Conservation (phyloP, 2,329 filamentous ascomycete genomes). For the Verticillium isaacii region DNA sequence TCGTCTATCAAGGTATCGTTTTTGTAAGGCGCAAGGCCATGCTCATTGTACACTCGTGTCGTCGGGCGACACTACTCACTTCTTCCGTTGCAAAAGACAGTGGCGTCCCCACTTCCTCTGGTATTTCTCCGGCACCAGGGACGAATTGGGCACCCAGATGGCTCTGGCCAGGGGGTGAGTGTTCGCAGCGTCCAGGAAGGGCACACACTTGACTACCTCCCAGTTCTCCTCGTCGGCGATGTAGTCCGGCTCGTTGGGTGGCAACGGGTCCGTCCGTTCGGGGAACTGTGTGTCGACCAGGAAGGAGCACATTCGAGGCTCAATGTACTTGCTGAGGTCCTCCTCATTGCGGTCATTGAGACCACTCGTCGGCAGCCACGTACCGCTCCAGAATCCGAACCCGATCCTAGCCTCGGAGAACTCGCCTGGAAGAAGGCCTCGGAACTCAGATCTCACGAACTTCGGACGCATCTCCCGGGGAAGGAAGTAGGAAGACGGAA, state of each 20-base stretch:
- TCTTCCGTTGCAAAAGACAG: conserved; percentile 67
- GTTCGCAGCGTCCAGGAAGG: conserved; percentile 73
- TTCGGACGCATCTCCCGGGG: conserved; percentile 80
- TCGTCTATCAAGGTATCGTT: neutral
- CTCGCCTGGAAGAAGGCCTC: conserved; percentile 82
- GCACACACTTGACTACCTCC: conserved; percentile 70
- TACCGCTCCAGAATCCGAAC: conserved; percentile 74
- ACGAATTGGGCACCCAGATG: conserved; percentile 74
- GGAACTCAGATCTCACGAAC: conserved; percentile 87
- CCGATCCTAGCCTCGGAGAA: conserved; percentile 71
- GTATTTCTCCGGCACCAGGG: conserved; percentile 63
- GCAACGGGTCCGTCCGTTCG: conserved; percentile 39
- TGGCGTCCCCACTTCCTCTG: conserved; percentile 82
- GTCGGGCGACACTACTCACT: neutral
- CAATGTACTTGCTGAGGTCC: conserved; percentile 80
- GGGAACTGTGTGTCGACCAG: conserved; percentile 84
- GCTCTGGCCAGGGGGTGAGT: conserved; percentile 72
- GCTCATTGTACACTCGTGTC: neutral
- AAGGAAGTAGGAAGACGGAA: conserved; percentile 88
- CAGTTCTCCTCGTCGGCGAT: conserved; percentile 68
- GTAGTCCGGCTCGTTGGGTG: conserved; percentile 76
- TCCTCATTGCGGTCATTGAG: conserved; percentile 93
- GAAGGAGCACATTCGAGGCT: conserved; percentile 72
- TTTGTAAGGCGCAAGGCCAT: neutral
- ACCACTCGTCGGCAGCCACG: conserved; percentile 73